Evolutionary conservation across 345 rosid genomes (phyloP).

Genomic region (Gossypium arboreum): DNA sequence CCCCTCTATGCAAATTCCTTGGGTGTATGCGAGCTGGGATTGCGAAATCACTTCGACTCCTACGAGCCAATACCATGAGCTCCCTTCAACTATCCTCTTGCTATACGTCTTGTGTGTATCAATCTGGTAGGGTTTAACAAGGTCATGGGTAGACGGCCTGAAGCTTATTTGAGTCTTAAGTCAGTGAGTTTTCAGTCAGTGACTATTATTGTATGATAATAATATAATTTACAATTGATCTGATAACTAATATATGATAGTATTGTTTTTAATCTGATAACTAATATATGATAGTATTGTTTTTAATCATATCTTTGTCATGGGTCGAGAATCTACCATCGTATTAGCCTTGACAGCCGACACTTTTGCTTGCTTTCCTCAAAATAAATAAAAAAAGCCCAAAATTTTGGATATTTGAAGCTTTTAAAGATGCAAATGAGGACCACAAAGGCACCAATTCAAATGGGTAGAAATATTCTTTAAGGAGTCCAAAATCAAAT

Average conservation of each 20-base stretch:
- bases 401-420: neutral
- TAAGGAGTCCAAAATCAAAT: neutral
- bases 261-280: neutral
- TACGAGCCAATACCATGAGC: rapidly evolving
- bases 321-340: neutral
- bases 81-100: too few relatives aligned
- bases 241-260: too few relatives aligned
- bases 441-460: conserved; percentile 15
- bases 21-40: too few relatives aligned
- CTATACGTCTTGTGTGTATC: too few relatives aligned
- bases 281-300: neutral
- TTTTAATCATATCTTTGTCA: neutral
- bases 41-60: too few relatives aligned
- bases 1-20: too few relatives aligned
- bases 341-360: neutral
- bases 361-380: neutral
- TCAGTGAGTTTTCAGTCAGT: too few relatives aligned
- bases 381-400: neutral
- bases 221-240: too few relatives aligned
- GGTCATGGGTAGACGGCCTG: rapidly evolving
- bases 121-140: too few relatives aligned
- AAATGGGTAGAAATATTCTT: conserved; percentile 19
- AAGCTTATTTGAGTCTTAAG: too few relatives aligned
- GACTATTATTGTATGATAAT: too few relatives aligned
- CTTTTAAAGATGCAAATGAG: conserved; percentile 3